phyloP scores from a whole-genome alignment of 306 rosid genomes.

The Fragaria iinumae region DNA sequence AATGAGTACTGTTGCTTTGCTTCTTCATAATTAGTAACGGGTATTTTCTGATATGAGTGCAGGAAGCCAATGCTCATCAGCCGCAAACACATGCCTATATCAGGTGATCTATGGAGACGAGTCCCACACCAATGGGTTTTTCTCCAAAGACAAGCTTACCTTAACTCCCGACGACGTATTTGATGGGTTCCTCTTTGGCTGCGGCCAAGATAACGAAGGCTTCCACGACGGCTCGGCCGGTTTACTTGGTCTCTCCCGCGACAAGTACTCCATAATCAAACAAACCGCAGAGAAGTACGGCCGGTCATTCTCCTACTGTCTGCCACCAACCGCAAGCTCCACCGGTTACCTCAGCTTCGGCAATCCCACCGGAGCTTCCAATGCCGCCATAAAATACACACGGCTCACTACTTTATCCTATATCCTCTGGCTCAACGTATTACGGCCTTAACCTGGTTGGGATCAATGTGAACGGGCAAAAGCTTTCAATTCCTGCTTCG shows the following conservation, averaged over 20 bases:
- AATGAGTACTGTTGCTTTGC: background rate
- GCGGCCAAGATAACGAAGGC: conserved; percentile 74
- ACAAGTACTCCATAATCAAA: conserved; percentile 50
- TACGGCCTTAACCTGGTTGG: conserved; percentile 46
- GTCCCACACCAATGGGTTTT: conserved; percentile 53
- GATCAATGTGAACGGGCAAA: conserved; percentile 34
- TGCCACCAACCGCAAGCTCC: conserved; percentile 53
- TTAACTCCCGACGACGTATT: conserved; percentile 27
- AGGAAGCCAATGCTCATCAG: conserved; percentile 23
- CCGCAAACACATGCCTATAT: conserved; percentile 37
- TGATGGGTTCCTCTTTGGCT: conserved; percentile 51
- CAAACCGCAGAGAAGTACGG: conserved; percentile 53
- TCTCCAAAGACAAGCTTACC: conserved; percentile 45
- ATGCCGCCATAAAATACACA: conserved; percentile 40
- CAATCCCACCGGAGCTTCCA: background rate
- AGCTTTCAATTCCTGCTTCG: conserved; percentile 31
- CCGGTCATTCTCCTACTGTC: conserved; percentile 63
- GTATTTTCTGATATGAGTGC: background rate
- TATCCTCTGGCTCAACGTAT: conserved; percentile 18
- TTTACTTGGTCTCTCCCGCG: conserved; percentile 68
- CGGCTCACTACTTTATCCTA: conserved; percentile 37
- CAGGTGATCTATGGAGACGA: conserved; percentile 45
- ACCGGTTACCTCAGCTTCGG: conserved; percentile 52
- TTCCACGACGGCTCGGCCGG: conserved; percentile 53
- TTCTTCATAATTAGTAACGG: too few species aligned